Evolutionary conservation across 768 basidiomycete genomes (phyloP), one percentile per base, ranked within the genome.

Genomic region (Xerocomellus dryophilus): DNA sequence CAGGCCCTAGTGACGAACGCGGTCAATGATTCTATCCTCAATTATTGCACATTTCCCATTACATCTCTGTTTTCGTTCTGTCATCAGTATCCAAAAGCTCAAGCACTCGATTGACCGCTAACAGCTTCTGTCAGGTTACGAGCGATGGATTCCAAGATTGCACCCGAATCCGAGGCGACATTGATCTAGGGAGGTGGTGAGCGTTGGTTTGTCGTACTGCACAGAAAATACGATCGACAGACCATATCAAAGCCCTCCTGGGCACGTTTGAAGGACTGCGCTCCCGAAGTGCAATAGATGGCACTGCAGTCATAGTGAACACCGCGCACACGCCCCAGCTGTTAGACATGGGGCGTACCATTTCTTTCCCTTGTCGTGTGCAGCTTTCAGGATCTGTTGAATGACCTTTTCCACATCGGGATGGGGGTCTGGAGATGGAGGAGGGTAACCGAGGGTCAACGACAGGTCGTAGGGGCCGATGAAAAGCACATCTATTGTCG

Each of bases 391-490:
- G 23, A 87, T 80, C 15, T 66, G 65, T 53, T 85, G 80, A 35
- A 88, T 84, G 8, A 79, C 66, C 51, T 74, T 70, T 61, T 88
- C 86, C 4, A 85, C 80, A 3, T 83, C 78, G 0, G 84, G 81
- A 55, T 86, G 81, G 0, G 83, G 82, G 58, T 86, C 81, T 1
- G 84, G 86, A 29, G 78, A 76, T 15, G 85, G 85, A 6, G 81
- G 68, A 1, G 81, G 77, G 62, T 78, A 81, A 34, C 85, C 84
- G 25, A 85, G 72, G 1, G 79, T 76, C 47, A 85, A 73, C 2
- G 86, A 88, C 39, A 88, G 75, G 62, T 87, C 85, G 56, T 81
- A 87, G 4, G 85, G 85, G 4, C 85, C 85, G 49, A 87, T 80
- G 68, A 84, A 83, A 20, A 85, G 68, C 14, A 77, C 75, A 54